Conservation (phyloP, 2,329 filamentous ascomycete species). For the Claviceps sp. region DNA sequence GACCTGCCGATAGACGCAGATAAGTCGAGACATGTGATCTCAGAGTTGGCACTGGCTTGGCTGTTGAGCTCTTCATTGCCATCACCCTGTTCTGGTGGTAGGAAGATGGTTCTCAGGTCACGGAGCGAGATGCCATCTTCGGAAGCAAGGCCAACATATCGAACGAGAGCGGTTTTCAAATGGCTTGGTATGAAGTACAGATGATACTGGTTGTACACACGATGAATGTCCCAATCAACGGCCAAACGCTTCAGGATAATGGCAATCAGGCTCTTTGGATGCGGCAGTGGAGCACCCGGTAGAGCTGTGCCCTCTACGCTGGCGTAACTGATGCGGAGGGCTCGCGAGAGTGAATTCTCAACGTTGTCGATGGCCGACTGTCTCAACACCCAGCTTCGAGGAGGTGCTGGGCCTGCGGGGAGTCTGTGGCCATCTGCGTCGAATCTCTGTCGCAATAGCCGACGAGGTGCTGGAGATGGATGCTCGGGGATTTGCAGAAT, state of each 20-base stretch:
- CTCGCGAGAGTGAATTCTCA: constrained; percentile 8
- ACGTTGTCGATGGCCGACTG: constrained; percentile 7
- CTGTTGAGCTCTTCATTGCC: constrained; percentile 15
- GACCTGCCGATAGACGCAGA: constrained; percentile 36
- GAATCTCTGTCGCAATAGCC: constrained; percentile 26
- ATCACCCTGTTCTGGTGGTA: constrained; percentile 17
- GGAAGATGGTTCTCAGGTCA: constrained; percentile 37
- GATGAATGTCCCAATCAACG: constrained; percentile 40
- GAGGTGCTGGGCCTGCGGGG: constrained; percentile 46
- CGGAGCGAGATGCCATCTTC: constrained; percentile 32
- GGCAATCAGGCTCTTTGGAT: constrained; percentile 35
- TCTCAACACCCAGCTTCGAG: constrained; percentile 38
- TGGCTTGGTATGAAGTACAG: constrained; percentile 41
- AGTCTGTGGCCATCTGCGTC: constrained; percentile 35
- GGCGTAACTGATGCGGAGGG: constrained; percentile 11
- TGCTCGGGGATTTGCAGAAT: constrained; percentile 47
- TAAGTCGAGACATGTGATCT: constrained; percentile 40
- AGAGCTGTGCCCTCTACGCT: constrained; percentile 18
- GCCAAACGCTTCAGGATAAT: constrained; percentile 36
- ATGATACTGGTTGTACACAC: constrained; percentile 42
- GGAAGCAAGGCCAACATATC: constrained; percentile 32
- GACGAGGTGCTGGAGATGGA: constrained; percentile 35
- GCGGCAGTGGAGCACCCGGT: constrained; percentile 32
- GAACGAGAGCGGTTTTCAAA: constrained; percentile 37
- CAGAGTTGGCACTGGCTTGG: constrained; percentile 12